Evolutionary conservation across 2,329 filamentous ascomycete species (phyloP).

Genomic region (Coniochaeta pulveracea): DNA sequence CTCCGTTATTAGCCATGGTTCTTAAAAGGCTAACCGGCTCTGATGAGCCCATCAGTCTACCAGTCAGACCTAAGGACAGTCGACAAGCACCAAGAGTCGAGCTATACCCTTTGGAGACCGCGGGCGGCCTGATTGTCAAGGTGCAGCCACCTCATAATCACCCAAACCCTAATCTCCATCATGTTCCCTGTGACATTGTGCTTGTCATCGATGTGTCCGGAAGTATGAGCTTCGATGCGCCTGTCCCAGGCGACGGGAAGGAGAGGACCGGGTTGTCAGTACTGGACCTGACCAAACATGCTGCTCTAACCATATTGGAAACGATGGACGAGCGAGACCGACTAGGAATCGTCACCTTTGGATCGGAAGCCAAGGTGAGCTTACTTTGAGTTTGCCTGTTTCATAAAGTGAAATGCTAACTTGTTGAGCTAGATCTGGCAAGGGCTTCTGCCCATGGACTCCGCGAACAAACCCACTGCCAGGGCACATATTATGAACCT

Average conservation of each 20-base stretch:
- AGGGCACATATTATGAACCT: slow-evolving; percentile 31
- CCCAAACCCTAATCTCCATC: slow-evolving; percentile 12
- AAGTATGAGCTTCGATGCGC: slow-evolving; percentile 40
- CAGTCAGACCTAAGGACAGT: neutral
- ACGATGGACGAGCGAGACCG: slow-evolving; percentile 42
- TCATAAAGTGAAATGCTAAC: too few species aligned
- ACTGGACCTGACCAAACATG: slow-evolving; percentile 49
- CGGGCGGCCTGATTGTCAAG: slow-evolving; percentile 31
- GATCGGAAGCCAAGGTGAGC: slow-evolving; percentile 21
- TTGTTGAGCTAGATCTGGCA: slow-evolving; percentile 23
- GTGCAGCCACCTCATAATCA: slow-evolving; percentile 31
- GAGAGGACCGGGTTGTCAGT: slow-evolving; percentile 41
- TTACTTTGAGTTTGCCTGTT: too few species aligned
- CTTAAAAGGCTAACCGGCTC: too few species aligned
- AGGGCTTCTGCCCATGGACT: slow-evolving; percentile 33
- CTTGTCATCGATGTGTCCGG: slow-evolving; percentile 50
- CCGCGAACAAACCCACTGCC: slow-evolving; percentile 29
- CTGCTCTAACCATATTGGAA: slow-evolving; percentile 42
- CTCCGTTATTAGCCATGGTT: too few species aligned
- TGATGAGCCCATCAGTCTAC: too few species aligned
- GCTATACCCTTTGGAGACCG: slow-evolving; percentile 26
- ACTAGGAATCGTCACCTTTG: slow-evolving; percentile 47
- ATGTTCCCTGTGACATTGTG: slow-evolving; percentile 47
- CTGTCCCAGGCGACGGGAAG: slow-evolving; percentile 28
- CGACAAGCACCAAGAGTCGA: slow-evolving; percentile 3